Evolutionary conservation across 225 moss, liverwort and hornwort species (phyloP).

Genomic region (Asterella californica): DNA sequence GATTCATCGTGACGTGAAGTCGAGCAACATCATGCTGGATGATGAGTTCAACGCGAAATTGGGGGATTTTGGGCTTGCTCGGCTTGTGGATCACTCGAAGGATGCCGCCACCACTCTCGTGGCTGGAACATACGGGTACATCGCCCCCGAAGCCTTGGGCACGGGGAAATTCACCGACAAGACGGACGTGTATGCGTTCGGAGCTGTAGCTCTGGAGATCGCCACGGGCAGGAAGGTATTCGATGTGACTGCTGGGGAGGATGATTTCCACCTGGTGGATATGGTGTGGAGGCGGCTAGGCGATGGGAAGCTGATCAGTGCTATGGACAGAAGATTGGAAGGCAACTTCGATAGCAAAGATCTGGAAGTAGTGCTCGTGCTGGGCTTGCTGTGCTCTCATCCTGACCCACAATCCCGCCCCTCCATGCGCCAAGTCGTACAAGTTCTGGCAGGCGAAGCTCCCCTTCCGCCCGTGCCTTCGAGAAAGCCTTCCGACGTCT

Average conservation of each 20-base stretch:
- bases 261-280: background rate
- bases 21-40: slow-evolving; percentile 64
- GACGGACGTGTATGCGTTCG: slow-evolving; percentile 32
- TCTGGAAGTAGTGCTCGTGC: slow-evolving; percentile 1
- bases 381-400: slow-evolving; percentile 23
- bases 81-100: slow-evolving; percentile 48
- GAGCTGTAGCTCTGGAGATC: slow-evolving; percentile 15
- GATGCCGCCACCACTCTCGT: slow-evolving; percentile 36
- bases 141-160: slow-evolving; percentile 37
- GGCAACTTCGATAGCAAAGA: background rate
- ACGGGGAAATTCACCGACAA: slow-evolving; percentile 43
- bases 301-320: background rate
- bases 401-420: slow-evolving; percentile 20
- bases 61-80: slow-evolving; percentile 61
- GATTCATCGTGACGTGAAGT: slow-evolving; percentile 59
- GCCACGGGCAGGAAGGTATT: slow-evolving; percentile 14
- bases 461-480: slow-evolving; percentile 4
- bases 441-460: slow-evolving; percentile 20
- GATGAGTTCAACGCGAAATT: slow-evolving; percentile 47
- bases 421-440: slow-evolving; percentile 20
- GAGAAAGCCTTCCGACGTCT: background rate
- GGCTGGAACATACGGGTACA: slow-evolving; percentile 54
- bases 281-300: background rate
- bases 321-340: slow-evolving; percentile 5
- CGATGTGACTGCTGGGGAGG: background rate